Percentiles rank a stretch among this genome's conserved stretches.
Conservation (phyloP, 306 rosid genomes). For the Rosa lucieae region DNA sequence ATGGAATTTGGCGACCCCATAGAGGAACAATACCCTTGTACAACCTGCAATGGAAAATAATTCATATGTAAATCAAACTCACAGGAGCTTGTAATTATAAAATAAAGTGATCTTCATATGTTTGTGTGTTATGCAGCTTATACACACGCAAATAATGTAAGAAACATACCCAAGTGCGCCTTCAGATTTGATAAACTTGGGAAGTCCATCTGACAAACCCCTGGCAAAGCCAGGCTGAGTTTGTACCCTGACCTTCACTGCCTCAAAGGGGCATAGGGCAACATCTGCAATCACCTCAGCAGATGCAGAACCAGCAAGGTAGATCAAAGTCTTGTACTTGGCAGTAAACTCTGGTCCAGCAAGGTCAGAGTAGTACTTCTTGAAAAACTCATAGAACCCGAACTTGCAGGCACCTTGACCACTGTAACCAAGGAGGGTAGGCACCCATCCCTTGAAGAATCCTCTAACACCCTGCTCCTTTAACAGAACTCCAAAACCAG, state of each 20-base stretch:
- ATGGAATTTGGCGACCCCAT: conserved; percentile 99
- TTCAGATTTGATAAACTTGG: conserved; percentile 85
- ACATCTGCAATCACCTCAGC: conserved; percentile 95
- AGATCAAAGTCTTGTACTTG: conserved; percentile 96
- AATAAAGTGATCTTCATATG: not conserved
- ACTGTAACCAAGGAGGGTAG: conserved; percentile 95
- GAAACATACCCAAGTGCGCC: conserved; percentile 78
- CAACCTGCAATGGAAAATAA: conserved; percentile 54
- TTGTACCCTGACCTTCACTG: conserved; percentile 95
- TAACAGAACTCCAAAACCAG: conserved; percentile 85
- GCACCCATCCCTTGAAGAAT: conserved; percentile 97
- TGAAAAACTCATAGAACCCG: conserved; percentile 93
- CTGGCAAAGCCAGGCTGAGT: conserved; percentile 97
- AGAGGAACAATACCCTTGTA: conserved; percentile 97
- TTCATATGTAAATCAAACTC: conserved; percentile 21
- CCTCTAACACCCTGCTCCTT: conserved; percentile 95
- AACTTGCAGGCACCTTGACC: conserved; percentile 99
- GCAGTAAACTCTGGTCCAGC: conserved; percentile 94
- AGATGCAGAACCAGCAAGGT: conserved; percentile 98
- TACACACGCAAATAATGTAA: not conserved
- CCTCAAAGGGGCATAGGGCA: conserved; percentile 97
- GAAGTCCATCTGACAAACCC: conserved; percentile 87
- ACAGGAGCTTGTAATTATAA: not conserved
- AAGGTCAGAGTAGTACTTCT: conserved; percentile 92
- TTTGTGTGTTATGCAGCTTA: not conserved